Evolutionary conservation across 768 basidiomycete genomes (phyloP).

Genomic region (Rhodotorula toruloides): DNA sequence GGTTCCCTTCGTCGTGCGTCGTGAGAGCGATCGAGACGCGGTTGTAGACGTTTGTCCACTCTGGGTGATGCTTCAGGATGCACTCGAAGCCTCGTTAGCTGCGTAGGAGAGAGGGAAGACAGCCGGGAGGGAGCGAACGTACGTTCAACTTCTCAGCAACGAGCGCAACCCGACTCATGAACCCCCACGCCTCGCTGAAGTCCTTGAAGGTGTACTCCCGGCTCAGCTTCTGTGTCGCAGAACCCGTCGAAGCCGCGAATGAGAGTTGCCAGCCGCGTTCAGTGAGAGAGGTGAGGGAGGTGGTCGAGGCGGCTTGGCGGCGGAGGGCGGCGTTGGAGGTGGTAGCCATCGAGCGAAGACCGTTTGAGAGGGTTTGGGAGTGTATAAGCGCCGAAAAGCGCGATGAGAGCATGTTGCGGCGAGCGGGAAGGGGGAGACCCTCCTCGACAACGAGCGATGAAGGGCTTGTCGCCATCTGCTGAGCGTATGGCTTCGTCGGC

Average conservation of each 20-base stretch:
- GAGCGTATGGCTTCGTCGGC: too few species aligned
- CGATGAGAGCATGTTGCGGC: too few species aligned
- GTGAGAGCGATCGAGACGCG: constrained; percentile 30
- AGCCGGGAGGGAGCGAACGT: neutral
- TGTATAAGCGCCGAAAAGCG: too few species aligned
- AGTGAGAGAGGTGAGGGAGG: constrained; percentile 9
- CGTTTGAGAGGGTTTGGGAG: too few species aligned
- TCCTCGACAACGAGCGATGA: too few species aligned
- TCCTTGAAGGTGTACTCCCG: constrained; percentile 24
- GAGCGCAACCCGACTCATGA: constrained; percentile 34
- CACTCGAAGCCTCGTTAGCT: fast-evolving
- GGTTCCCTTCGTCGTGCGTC: constrained; percentile 27
- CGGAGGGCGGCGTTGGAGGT: neutral
- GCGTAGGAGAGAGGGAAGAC: neutral
- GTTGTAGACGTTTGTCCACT: constrained; percentile 36
- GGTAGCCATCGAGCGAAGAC: neutral
- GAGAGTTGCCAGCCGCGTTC: constrained; percentile 24
- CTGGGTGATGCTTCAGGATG: constrained; percentile 39
- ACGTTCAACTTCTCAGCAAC: constrained; percentile 37
- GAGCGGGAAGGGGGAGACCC: too few species aligned
- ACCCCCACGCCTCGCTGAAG: constrained; percentile 33
- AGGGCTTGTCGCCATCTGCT: too few species aligned
- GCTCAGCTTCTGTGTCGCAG: neutral
- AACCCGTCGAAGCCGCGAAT: neutral
- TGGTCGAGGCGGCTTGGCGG: neutral